Base-by-base conservation (phyloP, 129 eudicot species). In the Ambrosia artemisiifolia region DNA sequence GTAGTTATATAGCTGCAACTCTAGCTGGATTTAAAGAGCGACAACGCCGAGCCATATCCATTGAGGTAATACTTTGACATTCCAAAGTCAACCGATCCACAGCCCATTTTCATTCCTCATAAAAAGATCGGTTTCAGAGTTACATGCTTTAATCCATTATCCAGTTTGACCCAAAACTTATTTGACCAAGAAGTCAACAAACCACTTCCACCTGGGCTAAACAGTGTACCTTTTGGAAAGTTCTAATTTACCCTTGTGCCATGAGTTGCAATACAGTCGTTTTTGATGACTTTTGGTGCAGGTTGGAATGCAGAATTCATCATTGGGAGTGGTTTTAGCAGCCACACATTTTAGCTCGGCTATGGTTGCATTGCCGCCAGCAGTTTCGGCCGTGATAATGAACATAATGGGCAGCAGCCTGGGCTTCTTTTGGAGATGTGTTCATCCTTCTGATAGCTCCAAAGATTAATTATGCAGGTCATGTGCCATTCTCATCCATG, bases 271-370 rank as follows among this genome's bases (percentile, higher is more conserved):
- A 63, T 42, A 18, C 11, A 11, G 28, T 5, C 18, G 7, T 24
- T 74, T 14, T 72, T 24, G n/a, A 8, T 19, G 0, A 48, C 53
- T 48, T 67, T 50, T 20, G 17, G 11, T 78, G 80, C 88, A 91
- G 97, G 96, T 92, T 35, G 98, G 98, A 17, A 92, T 92, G 98
- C 94, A 92, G 74, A 92, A 92, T 78, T 92, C 95, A 9, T 86
- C 98, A 2, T 61, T 92, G 74, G 98, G 96, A 33, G 96, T 92
- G 74, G 98, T 92, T 69, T 81, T 92, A 73, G 98, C 98, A 1
- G 76, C 94, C 5, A 69, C 96, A 14, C 96, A 89, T 79, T 92
- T 92, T 82, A 73, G 78, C 71, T 88, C 98, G 5, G 67, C 80
- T 4, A 77, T 85, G 91, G 93, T 88, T 69, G 98, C 94, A 20